Base-by-base conservation (phyloP, 495 filamentous ascomycete genomes). In the Thermothielavioides terrestris region DNA sequence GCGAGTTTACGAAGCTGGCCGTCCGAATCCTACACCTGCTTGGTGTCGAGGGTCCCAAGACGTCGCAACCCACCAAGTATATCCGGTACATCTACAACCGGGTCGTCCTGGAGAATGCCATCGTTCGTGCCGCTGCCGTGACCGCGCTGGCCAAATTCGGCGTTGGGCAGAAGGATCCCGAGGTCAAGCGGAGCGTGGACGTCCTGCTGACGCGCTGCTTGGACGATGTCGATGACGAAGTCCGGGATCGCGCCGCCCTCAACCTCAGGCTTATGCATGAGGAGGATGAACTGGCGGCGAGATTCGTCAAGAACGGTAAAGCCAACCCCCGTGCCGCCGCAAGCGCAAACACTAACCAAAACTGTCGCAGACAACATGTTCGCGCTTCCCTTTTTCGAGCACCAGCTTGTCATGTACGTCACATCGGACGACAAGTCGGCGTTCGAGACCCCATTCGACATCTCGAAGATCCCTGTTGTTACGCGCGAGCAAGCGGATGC, bases 61-160 rank as follows among this genome's bases (percentile, higher is more conserved):
- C 94, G 5, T 82, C 86, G 5, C 86, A 95, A 56, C 94, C 92
- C 3, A 97, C 90, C 46, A 97, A 97, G 75, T 99, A 95, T 57
- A 94, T 99, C 61, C 86, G 92, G 11, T 99, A 99, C 68, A 97
- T 99, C 58, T 99, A 99, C 69, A 99, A 99, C 72, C 83, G 92
- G 28, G 92, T 99, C 17, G 94, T 97, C 21, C 71, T 99, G 22
- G 92, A 99, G 72, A 99, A 97, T 63, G 88, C 92, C 21, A 86
- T 95, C 52, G 89, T 99, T 34, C 82, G 92, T 52, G 92, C 92
- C 31, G 94, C 92, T 17, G 94, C 92, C 22, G 92, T 96, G 34
- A 96, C 92, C 15, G 92, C 92, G 7, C 63, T 99, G 49, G 89
- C 91, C 52, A 99, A 97, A 67, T 97, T 97, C 64, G 94, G 92